Evolutionary conservation across 2,329 filamentous ascomycete species (phyloP).

Genomic region (Colletotrichum endophyticum): DNA sequence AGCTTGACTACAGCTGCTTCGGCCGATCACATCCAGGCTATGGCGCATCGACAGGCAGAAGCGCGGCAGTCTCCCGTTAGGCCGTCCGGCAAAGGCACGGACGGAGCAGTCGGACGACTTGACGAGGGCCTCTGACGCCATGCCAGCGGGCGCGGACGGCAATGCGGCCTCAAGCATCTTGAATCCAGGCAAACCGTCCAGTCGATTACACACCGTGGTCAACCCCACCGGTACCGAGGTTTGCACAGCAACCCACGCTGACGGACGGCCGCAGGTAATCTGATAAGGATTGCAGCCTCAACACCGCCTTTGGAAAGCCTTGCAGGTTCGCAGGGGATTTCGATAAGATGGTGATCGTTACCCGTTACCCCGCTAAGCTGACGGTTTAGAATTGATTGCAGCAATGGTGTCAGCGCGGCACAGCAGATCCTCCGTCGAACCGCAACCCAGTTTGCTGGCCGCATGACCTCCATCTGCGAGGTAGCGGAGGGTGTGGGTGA

Average conservation of each 20-base stretch:
- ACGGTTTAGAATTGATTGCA: constrained; percentile 10
- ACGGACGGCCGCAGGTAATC: background rate
- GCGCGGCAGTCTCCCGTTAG: constrained; percentile 8
- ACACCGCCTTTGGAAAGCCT: background rate
- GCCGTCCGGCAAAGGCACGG: background rate
- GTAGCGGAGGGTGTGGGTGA: constrained; percentile 4
- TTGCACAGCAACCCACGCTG: background rate
- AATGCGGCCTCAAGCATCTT: background rate
- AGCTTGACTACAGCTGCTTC: background rate
- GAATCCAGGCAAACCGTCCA: background rate
- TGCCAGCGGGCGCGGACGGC: background rate
- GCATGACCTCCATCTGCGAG: constrained; percentile 3
- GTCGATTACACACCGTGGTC: background rate
- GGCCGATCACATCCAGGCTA: background rate
- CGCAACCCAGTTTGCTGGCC: background rate
- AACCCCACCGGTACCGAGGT: background rate
- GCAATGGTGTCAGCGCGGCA: background rate
- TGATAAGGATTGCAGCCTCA: background rate
- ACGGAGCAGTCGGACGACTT: constrained; percentile 8
- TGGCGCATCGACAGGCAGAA: background rate
- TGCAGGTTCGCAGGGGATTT: background rate
- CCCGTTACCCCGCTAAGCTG: constrained; percentile 1
- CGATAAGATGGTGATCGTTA: constrained; percentile 2
- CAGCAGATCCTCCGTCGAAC: constrained; percentile 6
- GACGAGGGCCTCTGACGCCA: background rate